These are phyloP conservation scores for Lactifluus subvellereus DNA, from an alignment of 768 basidiomycete genomes.

Conservation along the genomic window DNA sequence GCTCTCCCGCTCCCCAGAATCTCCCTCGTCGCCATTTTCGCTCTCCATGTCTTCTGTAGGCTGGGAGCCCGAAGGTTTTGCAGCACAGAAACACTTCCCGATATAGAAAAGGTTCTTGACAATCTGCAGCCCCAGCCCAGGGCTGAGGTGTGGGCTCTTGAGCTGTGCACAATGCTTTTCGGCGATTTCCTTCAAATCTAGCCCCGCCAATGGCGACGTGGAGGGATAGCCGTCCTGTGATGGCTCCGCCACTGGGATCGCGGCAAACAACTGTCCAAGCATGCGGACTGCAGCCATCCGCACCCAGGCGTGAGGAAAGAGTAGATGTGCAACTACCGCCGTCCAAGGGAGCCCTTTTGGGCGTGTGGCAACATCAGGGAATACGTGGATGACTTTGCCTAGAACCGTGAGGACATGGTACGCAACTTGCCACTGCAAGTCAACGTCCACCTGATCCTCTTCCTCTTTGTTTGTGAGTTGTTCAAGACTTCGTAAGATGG, in stretches of 20 bases:
- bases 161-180: constrained; percentile 71
- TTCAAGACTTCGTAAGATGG: constrained; percentile 42
- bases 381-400: constrained; percentile 53
- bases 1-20: constrained; percentile 8
- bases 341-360: constrained; percentile 55
- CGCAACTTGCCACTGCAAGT: constrained; percentile 72
- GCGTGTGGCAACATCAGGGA: constrained; percentile 44
- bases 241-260: constrained; percentile 41
- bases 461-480: constrained; percentile 39
- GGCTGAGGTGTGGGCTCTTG: constrained; percentile 74
- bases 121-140: constrained; percentile 66
- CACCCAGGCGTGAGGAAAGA: constrained; percentile 95
- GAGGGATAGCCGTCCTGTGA: constrained; percentile 16
- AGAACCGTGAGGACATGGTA: constrained; percentile 73
- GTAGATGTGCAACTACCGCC: constrained; percentile 55
- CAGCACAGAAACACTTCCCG: constrained; percentile 72
- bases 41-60: constrained; percentile 29
- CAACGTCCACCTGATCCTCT: constrained; percentile 47
- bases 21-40: constrained; percentile 27
- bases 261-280: constrained; percentile 62
- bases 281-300: constrained; percentile 74
- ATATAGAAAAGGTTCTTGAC: constrained; percentile 92
- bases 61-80: constrained; percentile 29
- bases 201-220: constrained; percentile 33
- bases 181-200: constrained; percentile 59